phyloP scores from a whole-genome alignment of 2,329 filamentous ascomycete species.

The Xylariaceae sp. region DNA sequence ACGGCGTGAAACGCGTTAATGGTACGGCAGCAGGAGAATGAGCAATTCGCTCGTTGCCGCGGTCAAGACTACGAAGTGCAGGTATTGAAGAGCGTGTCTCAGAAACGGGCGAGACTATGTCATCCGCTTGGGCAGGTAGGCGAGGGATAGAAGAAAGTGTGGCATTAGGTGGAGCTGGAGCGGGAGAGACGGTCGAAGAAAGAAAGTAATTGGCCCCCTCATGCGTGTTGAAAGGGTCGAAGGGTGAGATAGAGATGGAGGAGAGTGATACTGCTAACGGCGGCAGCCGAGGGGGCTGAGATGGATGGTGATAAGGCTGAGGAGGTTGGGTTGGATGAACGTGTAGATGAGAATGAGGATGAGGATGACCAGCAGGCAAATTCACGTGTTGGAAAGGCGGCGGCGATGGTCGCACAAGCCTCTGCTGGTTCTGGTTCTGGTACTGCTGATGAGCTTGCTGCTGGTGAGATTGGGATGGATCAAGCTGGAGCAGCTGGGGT shows the following conservation, averaged over 20 bases:
- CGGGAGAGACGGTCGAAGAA: constrained; percentile 14
- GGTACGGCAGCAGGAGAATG: constrained; percentile 13
- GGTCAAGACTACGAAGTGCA: constrained; percentile 24
- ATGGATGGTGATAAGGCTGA: constrained; percentile 1
- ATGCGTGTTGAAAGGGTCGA: constrained; percentile 10
- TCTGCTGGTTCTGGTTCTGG: constrained; percentile 6
- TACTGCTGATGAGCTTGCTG: background rate
- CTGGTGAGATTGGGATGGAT: constrained; percentile 25
- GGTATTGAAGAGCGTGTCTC: constrained; percentile 37
- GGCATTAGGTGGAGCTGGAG: constrained; percentile 23
- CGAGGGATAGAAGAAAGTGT: constrained; percentile 30
- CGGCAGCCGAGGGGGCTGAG: constrained; percentile 30
- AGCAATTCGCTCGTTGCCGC: constrained; percentile 21
- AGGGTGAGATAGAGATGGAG: constrained; percentile 23
- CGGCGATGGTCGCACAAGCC: background rate
- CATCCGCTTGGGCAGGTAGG: constrained; percentile 33
- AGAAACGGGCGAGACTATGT: constrained; percentile 45
- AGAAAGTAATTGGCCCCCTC: constrained; percentile 16
- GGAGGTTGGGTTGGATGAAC: background rate
- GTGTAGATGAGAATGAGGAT: constrained; percentile 6
- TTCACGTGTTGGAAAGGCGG: background rate
- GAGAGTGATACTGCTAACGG: constrained; percentile 23
- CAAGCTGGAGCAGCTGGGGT: constrained; percentile 18
- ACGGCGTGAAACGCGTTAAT: constrained; percentile 30
- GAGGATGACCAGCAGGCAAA: background rate